Evolutionary conservation across 495 filamentous ascomycete species (phyloP).

Genomic region (Aspergillus steynii): DNA sequence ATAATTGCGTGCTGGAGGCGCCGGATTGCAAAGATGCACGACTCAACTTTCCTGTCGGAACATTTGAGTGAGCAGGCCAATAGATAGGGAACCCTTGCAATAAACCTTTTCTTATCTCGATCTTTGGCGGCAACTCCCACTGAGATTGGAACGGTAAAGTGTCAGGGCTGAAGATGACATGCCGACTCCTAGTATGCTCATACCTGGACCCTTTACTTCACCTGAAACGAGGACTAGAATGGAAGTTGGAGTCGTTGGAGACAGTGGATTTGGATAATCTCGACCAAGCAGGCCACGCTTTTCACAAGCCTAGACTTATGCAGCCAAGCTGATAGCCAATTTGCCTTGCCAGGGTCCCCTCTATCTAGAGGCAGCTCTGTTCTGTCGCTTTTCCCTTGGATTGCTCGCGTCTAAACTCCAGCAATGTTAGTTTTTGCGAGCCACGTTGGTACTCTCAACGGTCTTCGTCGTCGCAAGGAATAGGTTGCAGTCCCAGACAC

Average conservation of each 20-base stretch:
- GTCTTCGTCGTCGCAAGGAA: no score
- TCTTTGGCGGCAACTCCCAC: no score
- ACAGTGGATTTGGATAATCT: background rate
- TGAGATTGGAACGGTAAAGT: background rate
- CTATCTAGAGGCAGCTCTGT: no score
- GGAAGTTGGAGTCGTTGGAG: background rate
- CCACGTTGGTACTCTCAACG: no score
- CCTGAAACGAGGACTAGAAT: background rate
- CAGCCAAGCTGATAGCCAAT: background rate
- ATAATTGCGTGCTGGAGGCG: conserved; percentile 5
- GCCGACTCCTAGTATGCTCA: no score
- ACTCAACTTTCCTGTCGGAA: background rate
- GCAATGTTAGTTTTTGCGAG: no score
- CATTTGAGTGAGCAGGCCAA: background rate
- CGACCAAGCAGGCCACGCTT: background rate
- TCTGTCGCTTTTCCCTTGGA: no score
- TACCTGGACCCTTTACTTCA: background rate
- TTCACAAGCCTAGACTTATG: background rate
- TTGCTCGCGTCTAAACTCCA: no score
- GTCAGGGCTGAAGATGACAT: no score
- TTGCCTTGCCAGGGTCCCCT: background rate
- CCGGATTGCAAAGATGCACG: conserved; percentile 6
- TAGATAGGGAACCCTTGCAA: background rate
- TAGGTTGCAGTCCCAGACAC: no score
- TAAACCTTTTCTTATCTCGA: no score